Base-by-base conservation (phyloP, 257 asterid species). In the Rhazya stricta region DNA sequence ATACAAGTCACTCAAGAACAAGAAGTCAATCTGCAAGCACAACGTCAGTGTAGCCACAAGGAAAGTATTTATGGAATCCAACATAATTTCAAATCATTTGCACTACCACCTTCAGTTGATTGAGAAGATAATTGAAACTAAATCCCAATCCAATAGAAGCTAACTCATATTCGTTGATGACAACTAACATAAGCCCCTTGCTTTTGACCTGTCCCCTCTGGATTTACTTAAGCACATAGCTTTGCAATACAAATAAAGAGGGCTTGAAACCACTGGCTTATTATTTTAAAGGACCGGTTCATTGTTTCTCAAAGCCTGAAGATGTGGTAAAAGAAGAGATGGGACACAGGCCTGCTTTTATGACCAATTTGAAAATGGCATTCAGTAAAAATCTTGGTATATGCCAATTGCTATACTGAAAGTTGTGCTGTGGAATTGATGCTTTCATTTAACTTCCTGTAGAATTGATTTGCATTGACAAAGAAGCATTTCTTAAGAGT, bases 21-120 rank as follows among this genome's bases (percentile, higher is more conserved):
- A 19, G 69, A 65, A 65, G 46, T 65, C 69, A 65, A 21, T 66
- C 32, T n/a, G 15, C 27, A 63, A 66, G 71, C 9, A 19, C 71
- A 21, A 65, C 3, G 42, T 65, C 27, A 19, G 21, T 36, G 27
- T 36, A 65, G 42, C n/a, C 27, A 39, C 70, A 19, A 18, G 43
- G 71, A 23, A 66, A 19, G 50, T 23, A 19, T 37, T 37, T 19
- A 66, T 4, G 16, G 15, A 37, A 66, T 37, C 32, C 32, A 5
- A 32, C 9, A 21, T 9, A 18, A 10, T 66, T 36, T 37, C 48
- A 66, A n/a, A 32, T 37, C 1, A 37, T 23, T 36, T 39, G 37
- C 37, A 66, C 50, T 66, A 30, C 48, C 50, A 10, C 50, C 32
- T 66, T 36, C 50, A 36, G 71, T 66, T 36, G 71, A 30, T 50